Evolutionary conservation across 2,329 filamentous ascomycete species (phyloP), one percentile per base, ranked within the genome.

Genomic region (Zarea fungicola): DNA sequence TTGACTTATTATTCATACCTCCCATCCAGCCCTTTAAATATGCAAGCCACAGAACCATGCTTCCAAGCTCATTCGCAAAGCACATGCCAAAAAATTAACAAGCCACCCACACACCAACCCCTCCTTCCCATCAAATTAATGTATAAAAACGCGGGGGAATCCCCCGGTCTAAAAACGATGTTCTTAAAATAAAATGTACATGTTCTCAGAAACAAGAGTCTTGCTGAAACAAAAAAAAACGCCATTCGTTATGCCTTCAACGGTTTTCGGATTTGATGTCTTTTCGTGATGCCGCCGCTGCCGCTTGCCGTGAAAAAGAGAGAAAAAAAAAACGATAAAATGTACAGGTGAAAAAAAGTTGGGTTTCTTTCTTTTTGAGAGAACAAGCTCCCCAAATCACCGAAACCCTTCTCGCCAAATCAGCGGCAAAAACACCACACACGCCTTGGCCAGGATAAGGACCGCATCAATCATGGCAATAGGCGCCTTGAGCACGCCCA

Each of bases 381-480:
- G 3, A 50, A 32, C 23, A 32, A 22, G 23, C 32, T 19, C 41
- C 10, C 3, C 7, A 14, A 22, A 37, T 60, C 56, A 66, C 51
- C 53, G 59, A 41, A 69, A 70, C 16, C 60, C 62, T 71, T 95
- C 88, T 28, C 78, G 77, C 63, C 83, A 81, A 62, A 95, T 81
- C 58, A 90, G 89, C 3, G 90, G 90, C 57, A 93, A 73, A 60
- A 96, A 91, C 13, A 95, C 88, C 42, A 85, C 71, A 58, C 84
- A 87, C 0, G 90, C 90, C 56, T 84, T 93, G 75, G 80, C 90
- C 50, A 95, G 81, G 43, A 95, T 83, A 54, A 83, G 66, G 5
- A 87, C 60, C 25, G 81, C 82, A 61, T 85, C 80, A 41, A 85
- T 68, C 4, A 89, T 54, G 9, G 84, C 76, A 11, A 87, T 52